Evolutionary conservation across 441 rosid genomes (phyloP), one percentile per base, ranked within the genome.

Genomic region (Euphorbia corollata): DNA sequence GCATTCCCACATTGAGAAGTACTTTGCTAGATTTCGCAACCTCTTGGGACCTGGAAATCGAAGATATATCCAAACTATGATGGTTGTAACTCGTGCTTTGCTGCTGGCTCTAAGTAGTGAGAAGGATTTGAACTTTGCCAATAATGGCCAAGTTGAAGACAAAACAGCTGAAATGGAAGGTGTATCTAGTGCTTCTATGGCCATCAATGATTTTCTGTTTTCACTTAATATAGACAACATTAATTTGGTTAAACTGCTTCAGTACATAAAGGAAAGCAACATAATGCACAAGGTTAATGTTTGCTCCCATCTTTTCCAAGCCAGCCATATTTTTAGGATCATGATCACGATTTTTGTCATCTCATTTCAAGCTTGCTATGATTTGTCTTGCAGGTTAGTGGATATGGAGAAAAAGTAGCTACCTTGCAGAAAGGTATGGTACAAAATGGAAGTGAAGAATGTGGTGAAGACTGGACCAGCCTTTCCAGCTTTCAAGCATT

Each of bases 21-120:
- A 89, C 75, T 82, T 91, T n/a, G 86, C 81, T 70, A 87, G 93
- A 80, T 91, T 94, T 65, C 60, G 77, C 77, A 82, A 59, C 69
- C 82, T 80, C 41, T 77, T 94, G 84, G 97, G 97, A 72, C 85
- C 92, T 77, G 91, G 96, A 54, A 94, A 91, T 78, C 84, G 94
- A 74, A 91, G 99, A 88, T 82, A 94, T 65, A 89, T 94, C 78
- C 99, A 91, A 79, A 94, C 92, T 61, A 66, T 94, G 70, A 75
- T 87, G 81, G 88, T 89, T 73, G 80, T 94, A 54, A 81, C 88
- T 63, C 74, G 68, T 59, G 91, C 97, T 67, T 84, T 94, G 74
- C 86, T 81, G 68, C 84, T 65, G 77, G 76, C 83, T 73, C 76
- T 94, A 58, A 41, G 63, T 53, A 73, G 74, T 74, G 84, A 82